Evolutionary conservation across 331 rosid genomes (phyloP), one percentile per base, ranked within the genome.

Genomic region (Phaseolus coccineus): DNA sequence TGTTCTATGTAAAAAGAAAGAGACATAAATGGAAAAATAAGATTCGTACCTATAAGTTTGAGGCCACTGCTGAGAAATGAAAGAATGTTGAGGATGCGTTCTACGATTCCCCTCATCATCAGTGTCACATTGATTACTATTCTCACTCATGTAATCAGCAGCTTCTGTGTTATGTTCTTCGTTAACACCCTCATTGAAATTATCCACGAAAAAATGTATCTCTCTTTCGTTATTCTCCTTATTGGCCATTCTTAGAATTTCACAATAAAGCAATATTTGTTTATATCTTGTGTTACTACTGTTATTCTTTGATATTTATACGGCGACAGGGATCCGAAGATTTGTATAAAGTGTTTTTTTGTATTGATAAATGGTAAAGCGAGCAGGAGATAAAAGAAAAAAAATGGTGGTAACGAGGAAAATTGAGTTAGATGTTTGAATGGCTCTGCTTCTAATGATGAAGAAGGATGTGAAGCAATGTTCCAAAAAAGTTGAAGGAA

Each of bases 101-200:
- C 16, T 59, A 3, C 1, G 62, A 50, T 52, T 22, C 13, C n/a
- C 82, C 8, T 80, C 84, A 8, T 42, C 35, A 8, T 70, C 84
- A 69, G 58, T 58, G 27, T 19, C 80, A 53, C 30, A 79, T 27
- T 30, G 58, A 11, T 31, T 5, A 53, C 62, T 55, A 66, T 63
- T 62, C 13, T 28, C 76, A 51, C 83, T 82, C 8, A 27, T 84
- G 53, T 15, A 57, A 37, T 78, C 79, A 64, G 48, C 52, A 59
- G 44, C 78, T 65, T 91, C 94, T 25, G 83, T 72, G 51, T 72
- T 85, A 0, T 42, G 13, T 14, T 80, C 91, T 46, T 87, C 85
- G 7, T 64, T 85, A 14, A 19, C 83, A 11, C 84, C 73, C 0
- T 59, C 82, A 13, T 65, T 77, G 47, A 47, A 74, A 2, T 77